Evolutionary conservation across 805 yeast genomes (phyloP).

Genomic region (Pichia occidentalis): DNA sequence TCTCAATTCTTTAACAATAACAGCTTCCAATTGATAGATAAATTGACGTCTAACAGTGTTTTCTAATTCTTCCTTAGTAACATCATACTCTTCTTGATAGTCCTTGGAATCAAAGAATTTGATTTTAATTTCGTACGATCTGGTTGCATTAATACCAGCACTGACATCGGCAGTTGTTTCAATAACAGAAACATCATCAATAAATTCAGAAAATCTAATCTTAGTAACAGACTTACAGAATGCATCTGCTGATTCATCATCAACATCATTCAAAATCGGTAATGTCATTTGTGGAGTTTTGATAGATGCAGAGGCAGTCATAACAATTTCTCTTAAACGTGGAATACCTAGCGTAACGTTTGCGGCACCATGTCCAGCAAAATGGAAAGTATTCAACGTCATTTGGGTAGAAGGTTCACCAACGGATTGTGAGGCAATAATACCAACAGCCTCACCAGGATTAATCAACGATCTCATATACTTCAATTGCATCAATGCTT

Average conservation of each 20-base stretch:
- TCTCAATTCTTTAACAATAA: conserved; percentile 73
- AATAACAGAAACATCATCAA: conserved; percentile 76
- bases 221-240: conserved; percentile 87
- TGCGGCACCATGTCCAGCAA: conserved; percentile 99
- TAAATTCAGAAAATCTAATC: conserved; percentile 80
- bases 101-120: conserved; percentile 70
- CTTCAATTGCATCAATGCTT: conserved; percentile 95
- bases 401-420: conserved; percentile 99
- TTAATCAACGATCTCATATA: conserved; percentile 92
- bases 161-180: conserved; percentile 71
- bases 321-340: conserved; percentile 98
- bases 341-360: conserved; percentile 99
- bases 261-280: conserved; percentile 74
- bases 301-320: conserved; percentile 95
- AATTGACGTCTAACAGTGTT: conserved; percentile 57
- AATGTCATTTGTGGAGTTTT: conserved; percentile 99
- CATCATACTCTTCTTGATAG: conserved; percentile 84
- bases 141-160: conserved; percentile 35
- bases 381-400: conserved; percentile 96
- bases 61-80: conserved; percentile 73
- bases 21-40: conserved; percentile 62
- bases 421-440: conserved; percentile 94
- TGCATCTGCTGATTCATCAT: conserved; percentile 81
- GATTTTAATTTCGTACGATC: conserved; percentile 72
- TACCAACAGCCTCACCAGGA: conserved; percentile 98